Conservation (phyloP, 176 grass and related monocot species). For the Themeda triandra region DNA sequence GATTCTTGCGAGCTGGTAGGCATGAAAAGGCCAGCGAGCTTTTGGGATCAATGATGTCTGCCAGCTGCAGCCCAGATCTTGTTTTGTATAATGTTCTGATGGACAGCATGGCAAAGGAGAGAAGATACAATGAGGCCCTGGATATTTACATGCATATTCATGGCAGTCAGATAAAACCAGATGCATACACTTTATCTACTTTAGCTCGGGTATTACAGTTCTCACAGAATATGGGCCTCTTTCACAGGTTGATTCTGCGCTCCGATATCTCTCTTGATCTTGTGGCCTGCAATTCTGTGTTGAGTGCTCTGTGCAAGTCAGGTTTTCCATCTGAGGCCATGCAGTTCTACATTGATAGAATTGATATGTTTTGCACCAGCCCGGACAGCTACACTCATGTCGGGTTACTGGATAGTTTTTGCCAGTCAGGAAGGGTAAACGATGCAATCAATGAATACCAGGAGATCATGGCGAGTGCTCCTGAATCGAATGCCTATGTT, state of each 20-base stretch:
- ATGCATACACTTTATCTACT: conserved; percentile 78
- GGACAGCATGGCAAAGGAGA: conserved; percentile 64
- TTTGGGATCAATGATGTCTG: conserved; percentile 54
- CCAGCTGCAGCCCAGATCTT: conserved; percentile 64
- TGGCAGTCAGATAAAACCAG: conserved; percentile 51
- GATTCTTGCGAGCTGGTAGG: conserved; percentile 58
- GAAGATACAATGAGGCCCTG: conserved; percentile 56
- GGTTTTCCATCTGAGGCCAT: conserved; percentile 72
- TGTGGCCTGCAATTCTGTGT: conserved; percentile 64
- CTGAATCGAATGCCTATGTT: conserved; percentile 49
- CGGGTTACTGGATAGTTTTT: conserved; percentile 61
- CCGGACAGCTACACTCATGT: conserved; percentile 86
- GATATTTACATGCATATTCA: conserved; percentile 46
- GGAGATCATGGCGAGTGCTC: conserved; percentile 37
- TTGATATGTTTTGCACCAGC: conserved; percentile 34
- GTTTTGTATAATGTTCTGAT: conserved; percentile 86
- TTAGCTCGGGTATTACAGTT: conserved; percentile 49
- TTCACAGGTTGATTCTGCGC: conserved; percentile 48
- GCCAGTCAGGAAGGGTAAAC: conserved; percentile 44
- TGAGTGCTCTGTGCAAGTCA: conserved; percentile 68
- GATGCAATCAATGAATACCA: conserved; percentile 50
- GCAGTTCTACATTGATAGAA: conserved; percentile 53
- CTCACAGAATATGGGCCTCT: conserved; percentile 38
- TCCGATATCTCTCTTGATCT: conserved; percentile 59
- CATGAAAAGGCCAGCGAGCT: conserved; percentile 35